These are phyloP conservation scores for Aspergillus sclerotioniger DNA, from an alignment of 495 filamentous ascomycete species.

Conservation along the genomic window DNA sequence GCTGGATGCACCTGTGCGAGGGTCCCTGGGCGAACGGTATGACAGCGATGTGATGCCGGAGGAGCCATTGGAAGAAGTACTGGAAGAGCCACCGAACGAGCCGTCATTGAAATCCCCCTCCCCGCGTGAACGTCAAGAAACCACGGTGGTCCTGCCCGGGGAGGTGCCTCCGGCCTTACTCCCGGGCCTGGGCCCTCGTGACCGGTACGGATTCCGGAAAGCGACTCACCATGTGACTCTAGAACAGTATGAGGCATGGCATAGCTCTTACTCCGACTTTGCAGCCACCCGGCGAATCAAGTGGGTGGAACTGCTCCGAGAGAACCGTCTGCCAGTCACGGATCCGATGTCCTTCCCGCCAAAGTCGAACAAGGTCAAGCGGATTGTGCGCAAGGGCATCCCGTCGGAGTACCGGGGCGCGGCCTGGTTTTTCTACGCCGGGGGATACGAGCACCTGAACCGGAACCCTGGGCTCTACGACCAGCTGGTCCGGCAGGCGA, in stretches of 20 bases:
- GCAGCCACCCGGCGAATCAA: constrained; percentile 70
- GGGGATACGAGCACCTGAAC: constrained; percentile 72
- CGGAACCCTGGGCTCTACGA: constrained; percentile 74
- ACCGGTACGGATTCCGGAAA: constrained; percentile 91
- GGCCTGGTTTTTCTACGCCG: constrained; percentile 98
- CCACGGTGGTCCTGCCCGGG: constrained; percentile 44
- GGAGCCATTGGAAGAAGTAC: not conserved
- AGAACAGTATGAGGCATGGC: constrained; percentile 82
- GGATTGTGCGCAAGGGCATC: constrained; percentile 92
- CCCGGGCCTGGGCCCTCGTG: constrained; percentile 48
- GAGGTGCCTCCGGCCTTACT: constrained; percentile 37
- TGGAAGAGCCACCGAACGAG: constrained; percentile 6
- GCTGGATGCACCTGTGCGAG: constrained; percentile 19
- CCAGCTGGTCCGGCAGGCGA: constrained; percentile 60
- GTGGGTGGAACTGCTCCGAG: constrained; percentile 75
- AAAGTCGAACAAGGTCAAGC: constrained; percentile 76
- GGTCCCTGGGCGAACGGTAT: constrained; percentile 12
- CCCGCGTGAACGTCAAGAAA: constrained; percentile 27
- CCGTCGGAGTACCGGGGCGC: constrained; percentile 88
- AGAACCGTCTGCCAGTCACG: constrained; percentile 69
- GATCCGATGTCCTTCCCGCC: constrained; percentile 75
- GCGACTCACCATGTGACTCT: constrained; percentile 73
- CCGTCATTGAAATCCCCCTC: constrained; percentile 17
- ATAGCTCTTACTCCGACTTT: constrained; percentile 64
- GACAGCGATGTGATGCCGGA: constrained; percentile 10